These are phyloP conservation scores for Hirschfeldia incana DNA, from an alignment of 345 rosid genomes.

Conservation along the genomic window DNA sequence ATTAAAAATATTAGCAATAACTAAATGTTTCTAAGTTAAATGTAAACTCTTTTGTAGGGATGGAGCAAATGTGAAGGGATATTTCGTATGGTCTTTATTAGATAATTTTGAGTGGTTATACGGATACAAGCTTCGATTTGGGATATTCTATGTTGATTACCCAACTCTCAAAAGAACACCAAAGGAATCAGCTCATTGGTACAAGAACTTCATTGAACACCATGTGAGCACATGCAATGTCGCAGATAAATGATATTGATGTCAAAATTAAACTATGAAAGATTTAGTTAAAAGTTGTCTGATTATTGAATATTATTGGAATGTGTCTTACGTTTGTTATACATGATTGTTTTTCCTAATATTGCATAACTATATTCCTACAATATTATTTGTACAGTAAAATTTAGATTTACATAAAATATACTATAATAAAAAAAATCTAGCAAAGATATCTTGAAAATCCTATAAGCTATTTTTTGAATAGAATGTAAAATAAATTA, in stretches of 20 bases:
- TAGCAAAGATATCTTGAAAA: too few relatives aligned
- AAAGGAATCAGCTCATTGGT: slow-evolving; percentile 71
- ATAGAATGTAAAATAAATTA: too few relatives aligned
- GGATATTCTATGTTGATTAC: slow-evolving; percentile 59
- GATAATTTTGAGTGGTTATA: slow-evolving; percentile 76
- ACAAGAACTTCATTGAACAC: slow-evolving; percentile 47
- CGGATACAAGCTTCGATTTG: slow-evolving; percentile 60
- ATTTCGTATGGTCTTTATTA: slow-evolving; percentile 74
- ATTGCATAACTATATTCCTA: too few relatives aligned
- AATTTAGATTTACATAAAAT: too few relatives aligned
- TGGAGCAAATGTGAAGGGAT: slow-evolving; percentile 81
- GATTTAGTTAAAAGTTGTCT: background rate
- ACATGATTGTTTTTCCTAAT: too few relatives aligned
- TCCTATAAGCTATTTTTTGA: too few relatives aligned
- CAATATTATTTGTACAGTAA: too few relatives aligned
- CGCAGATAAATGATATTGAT: background rate
- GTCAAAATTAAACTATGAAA: background rate
- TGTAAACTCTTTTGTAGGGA: slow-evolving; percentile 37
- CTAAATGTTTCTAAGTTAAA: background rate
- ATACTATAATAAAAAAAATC: too few relatives aligned
- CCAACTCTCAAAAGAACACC: slow-evolving; percentile 61
- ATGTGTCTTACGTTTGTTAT: background rate
- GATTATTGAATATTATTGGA: background rate
- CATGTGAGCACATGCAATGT: slow-evolving; percentile 15
- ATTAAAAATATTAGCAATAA: background rate